Evolutionary conservation across 1,139 yeast species (phyloP).

Genomic region (Hansenula lynferdii): DNA sequence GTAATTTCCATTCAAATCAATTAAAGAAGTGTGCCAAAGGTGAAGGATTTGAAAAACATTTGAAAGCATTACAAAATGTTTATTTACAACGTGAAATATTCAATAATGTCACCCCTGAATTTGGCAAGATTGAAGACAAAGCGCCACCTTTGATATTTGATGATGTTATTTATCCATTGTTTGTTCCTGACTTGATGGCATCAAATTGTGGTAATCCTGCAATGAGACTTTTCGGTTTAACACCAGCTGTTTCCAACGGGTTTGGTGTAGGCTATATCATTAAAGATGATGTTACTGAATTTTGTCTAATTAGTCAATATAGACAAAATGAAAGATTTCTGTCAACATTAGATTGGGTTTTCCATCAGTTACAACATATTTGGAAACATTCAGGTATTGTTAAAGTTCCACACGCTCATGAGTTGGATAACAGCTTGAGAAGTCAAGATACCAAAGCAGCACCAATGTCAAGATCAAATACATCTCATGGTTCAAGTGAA

Average conservation of each 20-base stretch:
- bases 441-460: conserved; percentile 15
- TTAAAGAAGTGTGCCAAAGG: conserved; percentile 55
- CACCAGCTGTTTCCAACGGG: conserved; percentile 73
- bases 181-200: conserved; percentile 40
- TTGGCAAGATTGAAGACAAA: conserved; percentile 16
- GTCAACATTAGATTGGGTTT: conserved; percentile 56
- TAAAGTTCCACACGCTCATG: conserved; percentile 29
- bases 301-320: conserved; percentile 61
- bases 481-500: conserved; percentile 17
- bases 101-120: conserved; percentile 38
- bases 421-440: conserved; percentile 22
- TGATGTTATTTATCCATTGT: conserved; percentile 37
- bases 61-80: conserved; percentile 55
- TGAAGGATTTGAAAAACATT: conserved; percentile 66
- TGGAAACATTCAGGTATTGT: conserved; percentile 33
- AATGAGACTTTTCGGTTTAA: conserved; percentile 64
- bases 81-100: conserved; percentile 37
- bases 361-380: conserved; percentile 45
- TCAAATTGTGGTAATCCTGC: conserved; percentile 79
- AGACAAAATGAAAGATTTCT: conserved; percentile 68
- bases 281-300: conserved; percentile 61
- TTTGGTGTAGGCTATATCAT: conserved; percentile 75
- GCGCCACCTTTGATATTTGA: conserved; percentile 23
- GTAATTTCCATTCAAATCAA: conserved; percentile 45
- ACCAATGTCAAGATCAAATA: conserved; percentile 18